Conservation (phyloP, 768 basidiomycete species). For the Sarcomyxa edulis region DNA sequence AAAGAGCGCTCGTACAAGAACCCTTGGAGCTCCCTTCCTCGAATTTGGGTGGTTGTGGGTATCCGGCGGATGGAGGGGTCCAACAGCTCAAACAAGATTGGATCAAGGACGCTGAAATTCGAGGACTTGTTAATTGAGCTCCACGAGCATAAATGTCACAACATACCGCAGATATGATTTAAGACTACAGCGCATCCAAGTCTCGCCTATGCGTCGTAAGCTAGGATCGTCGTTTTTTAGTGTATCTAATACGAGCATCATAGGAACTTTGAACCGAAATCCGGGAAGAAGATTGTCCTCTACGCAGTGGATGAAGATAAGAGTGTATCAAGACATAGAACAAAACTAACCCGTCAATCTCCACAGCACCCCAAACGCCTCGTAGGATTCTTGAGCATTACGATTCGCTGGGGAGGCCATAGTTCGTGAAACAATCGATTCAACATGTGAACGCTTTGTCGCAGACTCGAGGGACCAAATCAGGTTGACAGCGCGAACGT, state of each 20-base stretch:
- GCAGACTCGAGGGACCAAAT: constrained; percentile 75
- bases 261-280: constrained; percentile 74
- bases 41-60: constrained; percentile 44
- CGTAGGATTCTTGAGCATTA: constrained; percentile 55
- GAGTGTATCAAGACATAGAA: background rate
- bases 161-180: constrained; percentile 85
- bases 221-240: constrained; percentile 72
- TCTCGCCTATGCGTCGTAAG: constrained; percentile 78
- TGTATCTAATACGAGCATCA: constrained; percentile 84
- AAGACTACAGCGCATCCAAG: constrained; percentile 95
- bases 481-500: constrained; percentile 74
- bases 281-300: constrained; percentile 84
- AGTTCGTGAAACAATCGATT: constrained; percentile 71
- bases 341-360: constrained; percentile 64
- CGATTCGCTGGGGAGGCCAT: constrained; percentile 52
- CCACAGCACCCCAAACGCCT: constrained; percentile 93
- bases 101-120: constrained; percentile 74
- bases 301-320: constrained; percentile 19
- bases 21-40: constrained; percentile 61
- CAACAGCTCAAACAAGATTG: constrained; percentile 72
- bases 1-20: constrained; percentile 70
- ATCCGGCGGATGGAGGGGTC: constrained; percentile 61
- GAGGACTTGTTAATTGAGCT: constrained; percentile 2
- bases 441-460: constrained; percentile 56
- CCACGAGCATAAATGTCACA: background rate